Conservation (phyloP, 163 green algal genomes). For the Prototheca stagnorum region DNA sequence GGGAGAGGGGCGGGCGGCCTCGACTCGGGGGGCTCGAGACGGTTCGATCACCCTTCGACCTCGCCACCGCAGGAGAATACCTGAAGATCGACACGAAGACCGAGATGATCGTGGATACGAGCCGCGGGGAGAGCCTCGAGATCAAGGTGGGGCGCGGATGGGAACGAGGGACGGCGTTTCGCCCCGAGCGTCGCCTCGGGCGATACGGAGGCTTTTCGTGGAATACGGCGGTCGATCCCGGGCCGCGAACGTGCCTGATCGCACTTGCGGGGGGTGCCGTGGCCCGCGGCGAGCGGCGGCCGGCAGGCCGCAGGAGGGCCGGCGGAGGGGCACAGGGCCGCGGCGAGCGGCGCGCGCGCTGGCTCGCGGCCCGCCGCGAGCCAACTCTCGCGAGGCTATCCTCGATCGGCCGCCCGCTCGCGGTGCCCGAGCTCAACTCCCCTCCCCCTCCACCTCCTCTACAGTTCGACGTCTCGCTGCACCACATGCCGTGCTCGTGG, state of each 20-base stretch:
- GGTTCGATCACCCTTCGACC: not conserved
- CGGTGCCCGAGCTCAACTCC: not conserved
- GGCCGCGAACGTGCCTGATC: too few species aligned
- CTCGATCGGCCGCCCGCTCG: not conserved
- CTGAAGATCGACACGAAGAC: constrained; percentile 40
- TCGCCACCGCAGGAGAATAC: constrained; percentile 42
- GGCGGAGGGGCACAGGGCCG: not conserved
- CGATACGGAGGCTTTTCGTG: too few species aligned
- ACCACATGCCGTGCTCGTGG: constrained; percentile 67
- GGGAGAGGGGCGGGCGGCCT: not conserved
- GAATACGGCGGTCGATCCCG: too few species aligned
- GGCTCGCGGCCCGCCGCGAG: not conserved
- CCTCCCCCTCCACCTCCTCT: not conserved
- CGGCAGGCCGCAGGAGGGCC: not conserved
- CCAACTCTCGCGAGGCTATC: not conserved
- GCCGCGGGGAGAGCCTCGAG: constrained; percentile 56
- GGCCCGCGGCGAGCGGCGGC: too few species aligned
- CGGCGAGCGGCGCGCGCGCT: not conserved
- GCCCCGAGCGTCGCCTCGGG: too few species aligned
- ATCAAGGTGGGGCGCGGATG: constrained; percentile 58
- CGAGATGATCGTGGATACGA: constrained; percentile 77
- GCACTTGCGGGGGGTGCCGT: too few species aligned
- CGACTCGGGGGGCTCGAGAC: not conserved
- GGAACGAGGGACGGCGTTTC: not conserved
- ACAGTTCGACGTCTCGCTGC: constrained; percentile 83